phyloP scores from a whole-genome alignment of 345 rosid species.

The Moricandia arvensis region DNA sequence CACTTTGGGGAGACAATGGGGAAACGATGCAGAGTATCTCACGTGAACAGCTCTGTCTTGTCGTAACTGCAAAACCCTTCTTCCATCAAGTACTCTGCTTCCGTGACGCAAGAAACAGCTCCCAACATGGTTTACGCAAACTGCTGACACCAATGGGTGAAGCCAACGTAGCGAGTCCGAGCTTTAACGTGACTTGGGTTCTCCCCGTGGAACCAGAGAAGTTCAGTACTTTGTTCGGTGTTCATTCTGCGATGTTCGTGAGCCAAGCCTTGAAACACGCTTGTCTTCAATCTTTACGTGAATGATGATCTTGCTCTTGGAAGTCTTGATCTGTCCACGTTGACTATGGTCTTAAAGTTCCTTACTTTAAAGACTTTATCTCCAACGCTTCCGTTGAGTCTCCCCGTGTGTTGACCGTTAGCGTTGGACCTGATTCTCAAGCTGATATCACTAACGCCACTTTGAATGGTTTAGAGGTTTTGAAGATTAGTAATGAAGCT shows the following conservation, averaged over 20 bases:
- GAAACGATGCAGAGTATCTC: conserved; percentile 77
- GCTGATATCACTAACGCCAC: conserved; percentile 63
- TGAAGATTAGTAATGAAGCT: conserved; percentile 80
- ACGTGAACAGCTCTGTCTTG: conserved; percentile 83
- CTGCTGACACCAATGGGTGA: conserved; percentile 88
- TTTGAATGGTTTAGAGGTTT: conserved; percentile 85
- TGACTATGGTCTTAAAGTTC: conserved; percentile 52
- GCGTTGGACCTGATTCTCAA: conserved; percentile 76
- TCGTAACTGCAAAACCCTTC: conserved; percentile 64
- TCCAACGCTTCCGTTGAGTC: conserved; percentile 60
- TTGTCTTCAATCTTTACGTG: conserved; percentile 78
- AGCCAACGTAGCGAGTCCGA: conserved; percentile 61
- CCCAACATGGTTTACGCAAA: conserved; percentile 86
- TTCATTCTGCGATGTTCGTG: conserved; percentile 85
- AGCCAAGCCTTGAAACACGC: conserved; percentile 70
- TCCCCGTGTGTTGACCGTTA: conserved; percentile 59
- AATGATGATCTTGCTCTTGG: conserved; percentile 67
- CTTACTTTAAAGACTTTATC: conserved; percentile 77
- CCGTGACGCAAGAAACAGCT: conserved; percentile 64
- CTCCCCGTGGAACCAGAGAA: conserved; percentile 60
- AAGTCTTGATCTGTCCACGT: conserved; percentile 73
- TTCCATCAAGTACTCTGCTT: conserved; percentile 49
- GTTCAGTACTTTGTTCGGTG: conserved; percentile 86
- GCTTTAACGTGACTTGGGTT: conserved; percentile 94
- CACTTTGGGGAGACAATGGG: conserved; percentile 91